Percentiles rank a stretch among this genome's conserved stretches.
phyloP scores from a whole-genome alignment of 495 filamentous ascomycete genomes.

The Neurospora cerealis region DNA sequence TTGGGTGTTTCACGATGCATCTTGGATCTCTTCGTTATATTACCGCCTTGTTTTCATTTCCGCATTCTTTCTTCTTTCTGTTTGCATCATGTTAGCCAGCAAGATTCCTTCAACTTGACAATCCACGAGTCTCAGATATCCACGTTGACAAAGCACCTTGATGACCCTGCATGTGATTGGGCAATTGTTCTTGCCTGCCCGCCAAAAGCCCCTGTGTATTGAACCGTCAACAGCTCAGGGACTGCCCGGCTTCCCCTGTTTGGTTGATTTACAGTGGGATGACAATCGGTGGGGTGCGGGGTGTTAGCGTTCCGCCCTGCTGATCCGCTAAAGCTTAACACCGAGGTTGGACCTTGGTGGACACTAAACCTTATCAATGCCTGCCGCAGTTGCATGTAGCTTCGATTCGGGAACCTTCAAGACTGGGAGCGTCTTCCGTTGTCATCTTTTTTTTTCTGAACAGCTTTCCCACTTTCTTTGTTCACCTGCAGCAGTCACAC shows the following conservation, averaged over 20 bases:
- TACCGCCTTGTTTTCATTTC: background rate
- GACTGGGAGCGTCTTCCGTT: background rate
- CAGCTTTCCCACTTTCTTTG: background rate
- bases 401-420: background rate
- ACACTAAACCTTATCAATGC: background rate
- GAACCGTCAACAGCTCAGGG: background rate
- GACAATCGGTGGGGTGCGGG: background rate
- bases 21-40: background rate
- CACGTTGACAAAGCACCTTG: background rate
- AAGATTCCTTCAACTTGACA: background rate
- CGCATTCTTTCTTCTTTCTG: background rate
- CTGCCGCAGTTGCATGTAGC: background rate
- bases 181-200: background rate
- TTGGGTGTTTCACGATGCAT: background rate
- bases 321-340: background rate
- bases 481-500: background rate
- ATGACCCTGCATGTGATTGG: background rate
- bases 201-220: background rate
- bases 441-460: background rate
- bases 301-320: background rate
- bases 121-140: background rate
- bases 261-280: background rate
- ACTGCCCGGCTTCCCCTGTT: background rate
- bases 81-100: background rate
- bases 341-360: background rate